phyloP scores from a whole-genome alignment of 2,329 filamentous ascomycete genomes.

The Cephalotrichum gorgonifer region DNA sequence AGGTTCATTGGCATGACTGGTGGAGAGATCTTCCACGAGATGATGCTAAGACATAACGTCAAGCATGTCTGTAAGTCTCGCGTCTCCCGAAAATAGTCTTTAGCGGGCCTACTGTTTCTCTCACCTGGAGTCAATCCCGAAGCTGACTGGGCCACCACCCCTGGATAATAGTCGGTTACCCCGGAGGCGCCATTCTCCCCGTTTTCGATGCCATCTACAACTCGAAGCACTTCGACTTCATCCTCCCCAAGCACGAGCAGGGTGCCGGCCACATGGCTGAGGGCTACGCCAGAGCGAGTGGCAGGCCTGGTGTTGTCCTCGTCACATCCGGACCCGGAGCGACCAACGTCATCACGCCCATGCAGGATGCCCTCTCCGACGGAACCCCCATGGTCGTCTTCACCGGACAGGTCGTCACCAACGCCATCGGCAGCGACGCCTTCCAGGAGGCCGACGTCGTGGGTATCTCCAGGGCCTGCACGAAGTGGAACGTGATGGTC shows the following conservation, averaged over 20 bases:
- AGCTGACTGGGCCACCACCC: neutral
- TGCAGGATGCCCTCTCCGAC: conserved; percentile 92
- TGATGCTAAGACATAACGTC: conserved; percentile 89
- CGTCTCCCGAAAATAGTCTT: conserved; percentile 1
- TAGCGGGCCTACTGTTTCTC: neutral
- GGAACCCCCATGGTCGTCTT: conserved; percentile 96
- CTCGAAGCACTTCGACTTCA: conserved; percentile 91
- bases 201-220: conserved; percentile 99
- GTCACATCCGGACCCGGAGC: conserved; percentile 95
- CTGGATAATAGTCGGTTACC: conserved; percentile 67
- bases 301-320: conserved; percentile 88
- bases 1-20: conserved; percentile 91
- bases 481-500: conserved; percentile 99
- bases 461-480: conserved; percentile 88
- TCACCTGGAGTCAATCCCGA: neutral
- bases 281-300: conserved; percentile 87
- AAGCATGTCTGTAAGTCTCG: conserved; percentile 80
- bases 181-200: conserved; percentile 90
- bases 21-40: conserved; percentile 96
- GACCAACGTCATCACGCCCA: conserved; percentile 91
- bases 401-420: conserved; percentile 82
- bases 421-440: conserved; percentile 84
- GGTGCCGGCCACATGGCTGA: conserved; percentile 98
- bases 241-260: conserved; percentile 93
- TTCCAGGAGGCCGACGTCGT: conserved; percentile 96